Base-by-base conservation (phyloP, 345 rosid species). In the Melaleuca alternifolia region DNA sequence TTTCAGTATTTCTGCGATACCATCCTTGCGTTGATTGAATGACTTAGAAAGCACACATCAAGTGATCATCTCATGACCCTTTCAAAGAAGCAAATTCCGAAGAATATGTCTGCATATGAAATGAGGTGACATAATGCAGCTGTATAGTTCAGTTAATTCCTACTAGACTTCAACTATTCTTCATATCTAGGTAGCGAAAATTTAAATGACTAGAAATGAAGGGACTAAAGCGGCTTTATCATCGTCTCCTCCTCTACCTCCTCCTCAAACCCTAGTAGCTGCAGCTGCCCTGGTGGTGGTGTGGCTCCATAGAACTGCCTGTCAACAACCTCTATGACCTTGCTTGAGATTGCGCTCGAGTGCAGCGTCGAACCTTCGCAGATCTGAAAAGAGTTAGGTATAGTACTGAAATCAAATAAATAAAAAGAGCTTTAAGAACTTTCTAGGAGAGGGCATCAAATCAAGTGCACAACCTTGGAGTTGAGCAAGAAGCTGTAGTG, bases 401-500 rank as follows among this genome's bases (percentile, higher is more conserved):
- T 41, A 41, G 41, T 41, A 41, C 41, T 41, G 41, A 41, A 41
- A 41, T 41, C 41, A 41, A 41, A 41, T 41, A 41, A 41, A 4
- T 4, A 41, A 41, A 41, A 41, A 41, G 16, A 14, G 81, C 28
- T 65, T 71, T 11, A 28, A 18, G 33, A 20, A 30, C 14, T 33
- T 20, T 51, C 37, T 81, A 10, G 23, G 20, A 13, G 30, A 20
- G 6, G 7, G 51, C 84, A 48, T 83, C 15, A 18, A 1, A 51
- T 10, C 13, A 14, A 51, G 86, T 59, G 18, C 10, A 4, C 57
- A 44, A 97, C 99, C 97, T 95, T 97, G 87, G 95, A 91, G 89
- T 93, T 95, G 88, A 97, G 92, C 89, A 96, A 89, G 88, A 95
- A 95, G 92, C 95, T 94, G 88, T 89, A 91, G 89, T 93, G 92